Evolutionary conservation across 176 grass and related monocot genomes (phyloP), one percentile per base, ranked within the genome.

Genomic region (Metroxylon sagu): DNA sequence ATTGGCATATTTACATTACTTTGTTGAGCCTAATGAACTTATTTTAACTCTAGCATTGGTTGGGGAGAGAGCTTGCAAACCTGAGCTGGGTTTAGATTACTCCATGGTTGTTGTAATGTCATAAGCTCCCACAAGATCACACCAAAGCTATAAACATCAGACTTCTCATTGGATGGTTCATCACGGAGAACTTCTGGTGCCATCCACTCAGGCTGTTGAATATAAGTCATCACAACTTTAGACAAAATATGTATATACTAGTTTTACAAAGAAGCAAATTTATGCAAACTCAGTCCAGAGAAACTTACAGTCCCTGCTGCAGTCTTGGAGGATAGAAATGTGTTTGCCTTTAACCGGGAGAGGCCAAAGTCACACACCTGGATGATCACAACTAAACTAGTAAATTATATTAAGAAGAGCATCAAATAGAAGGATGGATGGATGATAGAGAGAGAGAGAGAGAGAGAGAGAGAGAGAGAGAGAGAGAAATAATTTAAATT

Each of bases 361-460:
- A 97, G 87, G 30, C 93, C 93, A 83, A 97, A 97, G 81, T 97
- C 93, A 3, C 93, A 97, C 26, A 97, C 87, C 93, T 97, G 53
- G 3, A 74, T 43, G 10, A 43, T 43, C 35, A 43, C 21, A 23
- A 23, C 21, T 23, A 23, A 23, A 23, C 21, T 23, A 23, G 21
- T 23, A 23, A 23, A 23, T 23, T 23, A 23, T 23, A 23, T 23
- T 23, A 23, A 23, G 21, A 23, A 23, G 21, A 23, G 21, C 21
- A 23, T 23, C 21, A 23, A 0, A 23, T 23, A 23, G 21, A 23
- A 23, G 21, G 21, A 23, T 23, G 21, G 21, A 23, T 23, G 21
- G 21, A 23, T 23, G 21, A 23, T 23, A 23, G 21, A 23, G 21
- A 23, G 21, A 23, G 21, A 0, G 21, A 23, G 21, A 23, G 21